These are phyloP conservation scores for Saccharomycopsis crataegensis DNA, from an alignment of 1,139 yeast genomes.

Conservation along the genomic window DNA sequence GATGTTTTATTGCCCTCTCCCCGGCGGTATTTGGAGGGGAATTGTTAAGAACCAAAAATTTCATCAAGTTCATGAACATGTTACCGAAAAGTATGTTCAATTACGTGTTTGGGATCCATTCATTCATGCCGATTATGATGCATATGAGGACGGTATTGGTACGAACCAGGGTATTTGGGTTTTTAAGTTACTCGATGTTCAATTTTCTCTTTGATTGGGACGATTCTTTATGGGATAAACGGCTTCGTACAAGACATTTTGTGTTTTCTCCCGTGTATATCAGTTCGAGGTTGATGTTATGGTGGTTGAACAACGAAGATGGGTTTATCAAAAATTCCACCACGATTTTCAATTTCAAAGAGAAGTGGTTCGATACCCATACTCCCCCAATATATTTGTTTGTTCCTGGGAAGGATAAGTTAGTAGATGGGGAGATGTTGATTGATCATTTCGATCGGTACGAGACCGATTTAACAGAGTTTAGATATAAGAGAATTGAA, in stretches of 20 bases:
- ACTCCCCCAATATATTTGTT: conserved; percentile 52
- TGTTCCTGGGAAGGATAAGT: conserved; percentile 53
- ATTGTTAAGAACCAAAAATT: conserved; percentile 48
- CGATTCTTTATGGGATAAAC: conserved; percentile 67
- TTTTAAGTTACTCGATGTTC: conserved; percentile 68
- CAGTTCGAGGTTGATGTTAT: conserved; percentile 72
- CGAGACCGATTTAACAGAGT: conserved; percentile 38
- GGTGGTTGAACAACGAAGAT: conserved; percentile 68
- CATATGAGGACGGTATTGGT: conserved; percentile 39
- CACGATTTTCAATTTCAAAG: conserved; percentile 45
- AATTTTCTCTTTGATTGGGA: conserved; percentile 83
- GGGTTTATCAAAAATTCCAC: conserved; percentile 45
- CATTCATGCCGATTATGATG: conserved; percentile 57
- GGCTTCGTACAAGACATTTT: conserved; percentile 64
- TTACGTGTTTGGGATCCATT: conserved; percentile 50
- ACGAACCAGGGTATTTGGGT: conserved; percentile 47
- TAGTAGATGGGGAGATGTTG: conserved; percentile 60
- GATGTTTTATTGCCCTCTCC: conserved; percentile 67
- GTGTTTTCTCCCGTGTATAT: conserved; percentile 82
- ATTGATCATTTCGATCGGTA: conserved; percentile 42
- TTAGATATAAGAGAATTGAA: conserved; percentile 35
- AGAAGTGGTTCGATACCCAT: conserved; percentile 47
- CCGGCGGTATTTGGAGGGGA: conserved; percentile 90
- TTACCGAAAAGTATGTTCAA: conserved; percentile 35
- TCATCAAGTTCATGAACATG: conserved; percentile 35